Conservation (phyloP, 2,329 filamentous ascomycete genomes). For the Nemania sp. region DNA sequence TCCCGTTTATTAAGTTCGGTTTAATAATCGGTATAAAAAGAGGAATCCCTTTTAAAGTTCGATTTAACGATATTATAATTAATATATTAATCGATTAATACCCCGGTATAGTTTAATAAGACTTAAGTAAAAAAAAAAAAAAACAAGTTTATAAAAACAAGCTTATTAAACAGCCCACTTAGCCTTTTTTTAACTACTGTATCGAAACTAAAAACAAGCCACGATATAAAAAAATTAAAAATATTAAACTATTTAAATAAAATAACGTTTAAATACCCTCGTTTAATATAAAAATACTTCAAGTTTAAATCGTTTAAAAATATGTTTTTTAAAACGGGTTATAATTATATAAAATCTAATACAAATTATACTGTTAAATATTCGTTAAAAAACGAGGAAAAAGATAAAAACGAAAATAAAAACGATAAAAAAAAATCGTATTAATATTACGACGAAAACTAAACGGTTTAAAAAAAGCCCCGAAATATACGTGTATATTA, state of each 20-base stretch:
- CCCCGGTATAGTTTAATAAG: conserved; percentile 34
- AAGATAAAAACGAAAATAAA: conserved; percentile 5
- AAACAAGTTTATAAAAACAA: conserved; percentile 25
- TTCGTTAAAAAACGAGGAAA: too few relatives aligned
- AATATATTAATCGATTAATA: conserved; percentile 18
- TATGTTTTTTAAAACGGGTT: conserved; percentile 19
- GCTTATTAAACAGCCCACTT: conserved; percentile 28
- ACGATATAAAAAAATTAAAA: conserved; percentile 18
- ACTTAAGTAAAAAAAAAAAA: conserved; percentile 28
- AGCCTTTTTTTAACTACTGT: conserved; percentile 27
- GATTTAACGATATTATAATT: conserved; percentile 35
- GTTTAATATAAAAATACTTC: conserved; percentile 24
- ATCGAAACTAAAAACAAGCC: conserved; percentile 13
- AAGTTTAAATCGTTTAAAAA: conserved; percentile 24
- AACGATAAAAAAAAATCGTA: conserved; percentile 22
- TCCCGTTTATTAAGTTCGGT: conserved; percentile 41
- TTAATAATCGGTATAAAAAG: conserved; percentile 50
- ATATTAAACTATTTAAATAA: conserved; percentile 27
- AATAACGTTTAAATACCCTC: conserved; percentile 23
- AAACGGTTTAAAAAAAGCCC: conserved; percentile 22
- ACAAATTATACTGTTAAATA: too few relatives aligned
- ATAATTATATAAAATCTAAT: conserved; percentile 3
- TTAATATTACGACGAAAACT: conserved; percentile 23
- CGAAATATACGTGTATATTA: conserved; percentile 32
- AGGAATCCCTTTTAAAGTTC: conserved; percentile 28